Conservation (phyloP, 257 asterid genomes). For the Ilex asprella region DNA sequence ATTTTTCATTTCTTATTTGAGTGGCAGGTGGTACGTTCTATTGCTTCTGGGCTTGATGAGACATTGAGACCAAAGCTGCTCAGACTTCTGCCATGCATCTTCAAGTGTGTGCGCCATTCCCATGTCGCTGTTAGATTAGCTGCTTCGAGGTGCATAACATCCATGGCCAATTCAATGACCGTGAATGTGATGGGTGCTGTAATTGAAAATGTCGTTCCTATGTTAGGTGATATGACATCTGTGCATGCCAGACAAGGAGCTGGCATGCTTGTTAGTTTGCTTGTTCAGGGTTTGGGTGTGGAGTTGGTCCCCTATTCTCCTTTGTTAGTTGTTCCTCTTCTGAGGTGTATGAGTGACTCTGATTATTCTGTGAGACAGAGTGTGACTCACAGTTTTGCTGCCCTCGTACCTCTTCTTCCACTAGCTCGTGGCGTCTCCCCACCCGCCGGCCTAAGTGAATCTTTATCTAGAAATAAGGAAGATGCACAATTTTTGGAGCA, state of each 20-base stretch:
- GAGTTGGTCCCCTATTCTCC: slow-evolving; percentile 97
- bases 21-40: slow-evolving; percentile 83
- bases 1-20: slow-evolving; percentile 4
- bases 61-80: slow-evolving; percentile 66
- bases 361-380: slow-evolving; percentile 96
- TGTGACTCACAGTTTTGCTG: slow-evolving; percentile 97
- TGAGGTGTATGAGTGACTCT: slow-evolving; percentile 94
- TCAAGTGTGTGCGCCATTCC: slow-evolving; percentile 85
- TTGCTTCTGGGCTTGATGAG: slow-evolving; percentile 69
- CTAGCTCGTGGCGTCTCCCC: slow-evolving; percentile 82
- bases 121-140: slow-evolving; percentile 89
- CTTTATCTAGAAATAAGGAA: slow-evolving; percentile 74
- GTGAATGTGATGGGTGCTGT: slow-evolving; percentile 80
- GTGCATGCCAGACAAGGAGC: slow-evolving; percentile 98
- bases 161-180: slow-evolving; percentile 93
- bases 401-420: slow-evolving; percentile 94
- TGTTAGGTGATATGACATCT: slow-evolving; percentile 85
- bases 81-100: slow-evolving; percentile 84
- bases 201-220: slow-evolving; percentile 81
- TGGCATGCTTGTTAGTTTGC: slow-evolving; percentile 98
- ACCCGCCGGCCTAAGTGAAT: slow-evolving; percentile 73
- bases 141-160: slow-evolving; percentile 86
- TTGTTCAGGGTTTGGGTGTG: slow-evolving; percentile 93
- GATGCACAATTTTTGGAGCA: slow-evolving; percentile 95
- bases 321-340: slow-evolving; percentile 88